Evolutionary conservation across 192 early-diverging fungal species (phyloP), one percentile per base, ranked within the genome.

Genomic region (Phycomyces blakesleeanus): DNA sequence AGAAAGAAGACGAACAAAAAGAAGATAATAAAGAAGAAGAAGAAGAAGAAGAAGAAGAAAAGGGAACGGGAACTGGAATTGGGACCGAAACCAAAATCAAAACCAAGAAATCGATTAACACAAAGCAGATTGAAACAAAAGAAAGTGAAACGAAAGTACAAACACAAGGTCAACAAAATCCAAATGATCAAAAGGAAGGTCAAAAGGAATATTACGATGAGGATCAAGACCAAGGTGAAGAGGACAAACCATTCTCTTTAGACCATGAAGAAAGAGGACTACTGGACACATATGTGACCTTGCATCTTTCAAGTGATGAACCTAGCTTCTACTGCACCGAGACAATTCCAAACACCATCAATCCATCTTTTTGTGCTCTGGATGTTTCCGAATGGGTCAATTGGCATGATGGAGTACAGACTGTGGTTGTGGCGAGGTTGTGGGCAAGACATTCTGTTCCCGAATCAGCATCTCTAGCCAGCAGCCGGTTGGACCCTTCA

Each of bases 221-320:
- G 9, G 58, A n/a, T 26, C n/a, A n/a, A n/a, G n/a, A n/a, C n/a
- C n/a, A n/a, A n/a, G n/a, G n/a, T n/a, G n/a, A n/a, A 34, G 59
- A 57, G 16, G 34, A 59, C 14, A 37, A 59, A 10, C 14, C 20
- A 11, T 10, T 37, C 37, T 37, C 34, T 21, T 37, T 59, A 38
- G 18, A 24, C 22, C 26, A 38, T 20, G 41, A 61, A 15, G 55
- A 55, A 25, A 37, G 55, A 22, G 64, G 67, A n/a, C 52, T 82
- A 29, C 41, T 82, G 49, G 76, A 82, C 27, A 66, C 68, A 0
- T 77, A 73, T 55, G 63, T 77, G 15, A 79, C 80, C 8, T 57
- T 82, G 44, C 73, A 77, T 55, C 50, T 73, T 3, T 52, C 64
- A 3, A 42, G 11, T 12, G 64, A 73, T 55, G 70, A 66, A 14